Conservation (phyloP, 139 green algal species). For the Chlamydomonas eustigma region DNA sequence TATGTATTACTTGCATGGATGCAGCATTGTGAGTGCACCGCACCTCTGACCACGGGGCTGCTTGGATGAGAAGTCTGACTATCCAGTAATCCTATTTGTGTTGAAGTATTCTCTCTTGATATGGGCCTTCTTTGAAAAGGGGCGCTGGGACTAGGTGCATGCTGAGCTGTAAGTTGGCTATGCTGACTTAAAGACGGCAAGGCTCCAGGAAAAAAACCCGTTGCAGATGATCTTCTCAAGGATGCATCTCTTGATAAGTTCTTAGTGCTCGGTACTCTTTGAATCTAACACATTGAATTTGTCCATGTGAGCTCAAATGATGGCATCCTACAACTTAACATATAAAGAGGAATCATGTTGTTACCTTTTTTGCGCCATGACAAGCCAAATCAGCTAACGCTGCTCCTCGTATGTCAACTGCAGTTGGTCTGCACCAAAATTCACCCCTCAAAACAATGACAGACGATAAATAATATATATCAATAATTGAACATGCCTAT, state of each 20-base stretch:
- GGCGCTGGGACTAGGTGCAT: not conserved
- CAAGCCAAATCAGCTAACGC: not conserved
- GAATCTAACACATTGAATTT: not conserved
- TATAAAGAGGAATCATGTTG: not conserved
- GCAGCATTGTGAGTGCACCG: not conserved
- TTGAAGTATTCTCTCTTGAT: not conserved
- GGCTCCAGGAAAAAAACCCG: not conserved
- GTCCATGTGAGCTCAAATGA: not conserved
- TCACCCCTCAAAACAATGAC: no score
- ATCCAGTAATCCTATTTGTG: not conserved
- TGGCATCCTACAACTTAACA: not conserved
- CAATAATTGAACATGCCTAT: no score
- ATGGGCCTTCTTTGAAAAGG: not conserved
- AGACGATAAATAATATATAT: no score
- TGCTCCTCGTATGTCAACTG: not conserved
- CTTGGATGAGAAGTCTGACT: not conserved
- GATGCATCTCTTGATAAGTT: not conserved
- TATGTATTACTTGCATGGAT: not conserved
- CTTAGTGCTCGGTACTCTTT: not conserved
- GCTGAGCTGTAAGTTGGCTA: not conserved
- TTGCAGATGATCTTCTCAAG: not conserved
- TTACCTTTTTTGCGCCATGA: not conserved
- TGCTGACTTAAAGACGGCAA: not conserved
- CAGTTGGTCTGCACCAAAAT: no score
- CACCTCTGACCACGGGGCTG: not conserved